phyloP scores from a whole-genome alignment of 2,329 filamentous ascomycete genomes.

The Aspergillus transmontanensis region DNA sequence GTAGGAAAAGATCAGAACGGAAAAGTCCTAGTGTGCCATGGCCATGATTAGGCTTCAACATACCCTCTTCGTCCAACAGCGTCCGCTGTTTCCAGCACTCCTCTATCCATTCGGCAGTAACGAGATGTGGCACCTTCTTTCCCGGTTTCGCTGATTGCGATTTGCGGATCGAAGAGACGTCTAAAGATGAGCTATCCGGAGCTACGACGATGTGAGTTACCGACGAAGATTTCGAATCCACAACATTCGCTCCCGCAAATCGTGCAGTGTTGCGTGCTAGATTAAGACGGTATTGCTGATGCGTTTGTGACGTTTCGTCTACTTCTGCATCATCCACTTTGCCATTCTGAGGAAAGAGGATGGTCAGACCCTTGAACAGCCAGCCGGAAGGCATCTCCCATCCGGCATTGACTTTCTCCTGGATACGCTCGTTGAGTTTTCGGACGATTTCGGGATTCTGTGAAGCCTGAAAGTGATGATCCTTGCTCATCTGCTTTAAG shows the following conservation, averaged over 20 bases:
- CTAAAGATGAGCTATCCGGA: conserved; percentile 48
- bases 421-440: conserved; percentile 60
- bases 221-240: conserved; percentile 52
- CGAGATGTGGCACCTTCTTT: conserved; percentile 65
- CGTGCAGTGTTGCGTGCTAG: conserved; percentile 60
- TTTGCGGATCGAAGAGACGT: conserved; percentile 39
- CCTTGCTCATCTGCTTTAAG: conserved; percentile 44
- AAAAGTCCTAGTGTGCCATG: neutral
- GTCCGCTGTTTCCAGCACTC: conserved; percentile 80
- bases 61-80: conserved; percentile 74
- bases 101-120: conserved; percentile 72
- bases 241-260: conserved; percentile 70
- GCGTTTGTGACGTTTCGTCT: neutral
- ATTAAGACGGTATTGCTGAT: conserved; percentile 32
- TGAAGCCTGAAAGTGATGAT: conserved; percentile 37
- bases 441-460: conserved; percentile 52
- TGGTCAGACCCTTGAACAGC: conserved; percentile 51
- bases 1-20: neutral
- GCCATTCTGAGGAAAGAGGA: conserved; percentile 43
- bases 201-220: conserved; percentile 76
- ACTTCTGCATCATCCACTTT: conserved; percentile 3
- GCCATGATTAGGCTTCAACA: neutral
- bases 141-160: conserved; percentile 33
- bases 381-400: conserved; percentile 44
- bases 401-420: conserved; percentile 43